Percentiles rank a stretch among this genome's conserved stretches.
These are phyloP conservation scores for Halenospora varia DNA, from an alignment of 495 filamentous ascomycete genomes.

Conservation along the genomic window DNA sequence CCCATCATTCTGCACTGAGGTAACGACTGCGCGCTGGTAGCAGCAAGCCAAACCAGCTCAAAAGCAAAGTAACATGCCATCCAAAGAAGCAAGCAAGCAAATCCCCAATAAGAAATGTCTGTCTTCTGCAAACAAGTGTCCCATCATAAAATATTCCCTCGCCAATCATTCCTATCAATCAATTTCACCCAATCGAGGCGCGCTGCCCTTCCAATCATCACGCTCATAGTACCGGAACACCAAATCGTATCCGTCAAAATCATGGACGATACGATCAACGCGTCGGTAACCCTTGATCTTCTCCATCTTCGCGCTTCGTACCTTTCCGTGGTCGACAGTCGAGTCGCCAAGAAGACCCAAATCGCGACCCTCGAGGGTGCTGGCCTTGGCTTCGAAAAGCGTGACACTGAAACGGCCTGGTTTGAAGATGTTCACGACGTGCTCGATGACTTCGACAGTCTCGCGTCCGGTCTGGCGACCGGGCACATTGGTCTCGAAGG, in stretches of 20 bases:
- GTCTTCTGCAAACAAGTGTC: not conserved
- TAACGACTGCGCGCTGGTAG: not conserved
- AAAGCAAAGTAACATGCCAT: not conserved
- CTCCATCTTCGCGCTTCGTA: conserved; percentile 69
- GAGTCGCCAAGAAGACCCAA: conserved; percentile 28
- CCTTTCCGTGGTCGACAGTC: conserved; percentile 38
- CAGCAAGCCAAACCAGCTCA: not conserved
- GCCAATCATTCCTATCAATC: conserved; percentile 9
- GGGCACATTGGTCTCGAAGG: conserved; percentile 99
- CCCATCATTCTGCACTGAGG: not conserved
- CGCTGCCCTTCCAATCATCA: conserved; percentile 64
- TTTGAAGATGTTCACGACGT: conserved; percentile 93
- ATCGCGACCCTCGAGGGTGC: conserved; percentile 32
- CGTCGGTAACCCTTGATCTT: conserved; percentile 81
- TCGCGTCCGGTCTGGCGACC: conserved; percentile 80
- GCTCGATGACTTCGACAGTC: conserved; percentile 85
- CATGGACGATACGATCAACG: conserved; percentile 93
- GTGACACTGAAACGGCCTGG: conserved; percentile 96
- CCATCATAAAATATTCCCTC: not conserved
- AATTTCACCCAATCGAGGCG: conserved; percentile 25
- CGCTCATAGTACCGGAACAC: conserved; percentile 97
- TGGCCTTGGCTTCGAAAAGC: conserved; percentile 84
- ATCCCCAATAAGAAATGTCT: not conserved
- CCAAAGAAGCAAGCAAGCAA: not conserved
- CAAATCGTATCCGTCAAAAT: conserved; percentile 95